phyloP scores from a whole-genome alignment of 345 rosid species.

The Boechera stricta region DNA sequence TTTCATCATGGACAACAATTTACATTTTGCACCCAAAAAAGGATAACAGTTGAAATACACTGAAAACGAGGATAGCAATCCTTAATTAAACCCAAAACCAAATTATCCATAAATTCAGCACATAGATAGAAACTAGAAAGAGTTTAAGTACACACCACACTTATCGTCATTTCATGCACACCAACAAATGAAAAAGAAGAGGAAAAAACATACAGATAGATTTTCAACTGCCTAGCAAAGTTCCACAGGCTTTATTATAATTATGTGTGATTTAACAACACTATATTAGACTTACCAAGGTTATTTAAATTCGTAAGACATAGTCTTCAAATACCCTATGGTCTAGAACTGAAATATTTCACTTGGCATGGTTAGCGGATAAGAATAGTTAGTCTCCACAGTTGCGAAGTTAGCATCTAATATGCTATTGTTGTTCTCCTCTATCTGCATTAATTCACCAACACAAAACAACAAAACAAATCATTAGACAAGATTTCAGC shows the following conservation, averaged over 20 bases:
- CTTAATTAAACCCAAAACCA: slow-evolving; percentile 17
- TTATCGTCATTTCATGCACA: slow-evolving; percentile 33
- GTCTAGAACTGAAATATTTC: slow-evolving; percentile 64
- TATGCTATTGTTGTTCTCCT: slow-evolving; percentile 57
- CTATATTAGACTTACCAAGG: slow-evolving; percentile 39
- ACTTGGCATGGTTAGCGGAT: slow-evolving; percentile 68
- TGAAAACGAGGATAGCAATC: background rate
- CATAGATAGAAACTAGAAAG: slow-evolving; percentile 23
- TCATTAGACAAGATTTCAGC: background rate
- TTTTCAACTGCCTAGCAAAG: slow-evolving; percentile 34
- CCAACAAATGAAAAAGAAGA: slow-evolving; percentile 34
- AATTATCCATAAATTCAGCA: slow-evolving; percentile 30
- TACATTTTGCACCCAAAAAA: no score
- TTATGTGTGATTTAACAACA: slow-evolving; percentile 41
- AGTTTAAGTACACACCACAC: slow-evolving; percentile 33
- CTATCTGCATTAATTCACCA: slow-evolving; percentile 58
- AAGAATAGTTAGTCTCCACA: slow-evolving; percentile 51
- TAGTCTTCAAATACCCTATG: slow-evolving; percentile 38
- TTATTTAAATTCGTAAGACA: slow-evolving; percentile 32
- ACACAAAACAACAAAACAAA: slow-evolving; percentile 13
- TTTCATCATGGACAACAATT: slow-evolving; percentile 5
- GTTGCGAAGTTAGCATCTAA: slow-evolving; percentile 53
- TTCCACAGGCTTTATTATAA: slow-evolving; percentile 39
- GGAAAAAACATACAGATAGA: slow-evolving; percentile 23
- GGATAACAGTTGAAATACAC: background rate